Conservation (phyloP, 2,329 filamentous ascomycete genomes). For the Penicillium sp. region DNA sequence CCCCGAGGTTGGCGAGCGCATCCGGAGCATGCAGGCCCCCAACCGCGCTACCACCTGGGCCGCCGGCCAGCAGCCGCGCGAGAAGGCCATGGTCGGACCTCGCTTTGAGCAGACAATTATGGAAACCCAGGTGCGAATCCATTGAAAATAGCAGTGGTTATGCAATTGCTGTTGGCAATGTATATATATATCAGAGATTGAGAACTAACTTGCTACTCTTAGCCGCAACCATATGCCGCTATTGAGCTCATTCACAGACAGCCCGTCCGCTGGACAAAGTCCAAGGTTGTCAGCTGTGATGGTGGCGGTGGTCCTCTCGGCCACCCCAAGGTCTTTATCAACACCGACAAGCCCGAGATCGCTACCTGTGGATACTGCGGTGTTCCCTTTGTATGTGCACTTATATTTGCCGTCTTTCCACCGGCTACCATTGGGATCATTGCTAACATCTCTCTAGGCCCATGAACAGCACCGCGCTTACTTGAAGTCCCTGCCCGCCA, state of each 20-base stretch:
- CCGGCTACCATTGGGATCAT: background rate
- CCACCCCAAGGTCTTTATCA: slow-evolving; percentile 94
- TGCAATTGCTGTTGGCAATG: background rate
- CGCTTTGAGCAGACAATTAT: slow-evolving; percentile 98
- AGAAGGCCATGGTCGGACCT: slow-evolving; percentile 85
- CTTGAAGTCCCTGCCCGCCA: slow-evolving; percentile 76
- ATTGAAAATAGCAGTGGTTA: background rate
- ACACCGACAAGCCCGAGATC: slow-evolving; percentile 96
- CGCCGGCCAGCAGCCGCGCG: slow-evolving; percentile 75
- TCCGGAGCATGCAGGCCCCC: slow-evolving; percentile 71
- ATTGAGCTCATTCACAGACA: slow-evolving; percentile 97
- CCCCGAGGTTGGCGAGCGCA: slow-evolving; percentile 54
- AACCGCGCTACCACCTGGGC: slow-evolving; percentile 83
- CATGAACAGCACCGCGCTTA: slow-evolving; percentile 83
- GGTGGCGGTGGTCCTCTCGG: slow-evolving; percentile 87
- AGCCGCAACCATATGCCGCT: slow-evolving; percentile 86
- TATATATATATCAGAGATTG: background rate
- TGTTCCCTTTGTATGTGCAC: slow-evolving; percentile 74
- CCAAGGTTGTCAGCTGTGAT: slow-evolving; percentile 79
- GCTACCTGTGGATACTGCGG: slow-evolving; percentile 87
- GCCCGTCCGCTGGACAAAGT: slow-evolving; percentile 87
- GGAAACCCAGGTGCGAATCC: slow-evolving; percentile 71
- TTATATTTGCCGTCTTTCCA: background rate
- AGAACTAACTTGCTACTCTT: slow-evolving; percentile 11
- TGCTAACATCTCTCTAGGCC: slow-evolving; percentile 57